Base-by-base conservation (phyloP, 192 early-diverging fungal species). In the Linderina pennispora region DNA sequence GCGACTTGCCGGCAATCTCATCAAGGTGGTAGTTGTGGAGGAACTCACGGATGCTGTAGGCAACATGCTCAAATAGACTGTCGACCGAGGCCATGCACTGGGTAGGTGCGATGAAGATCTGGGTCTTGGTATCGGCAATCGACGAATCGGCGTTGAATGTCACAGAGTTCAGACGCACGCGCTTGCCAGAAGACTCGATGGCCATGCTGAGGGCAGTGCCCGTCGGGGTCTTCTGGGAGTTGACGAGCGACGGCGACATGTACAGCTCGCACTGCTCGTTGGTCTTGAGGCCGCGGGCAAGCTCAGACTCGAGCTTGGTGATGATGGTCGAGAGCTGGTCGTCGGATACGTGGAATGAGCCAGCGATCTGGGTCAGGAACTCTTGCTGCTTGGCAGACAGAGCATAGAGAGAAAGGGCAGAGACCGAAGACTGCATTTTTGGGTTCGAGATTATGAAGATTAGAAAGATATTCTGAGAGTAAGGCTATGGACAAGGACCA, bases 101-200 rank as follows among this genome's bases (percentile, higher is more conserved):
- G 45, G 68, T 76, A 9, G 72, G 69, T 8, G 80, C 56, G 26
- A 54, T 52, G 43, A 80, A 81, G 37, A 84, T 82, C 35, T 74
- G 79, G 24, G 56, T 58, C 31, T 86, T 80, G 20, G 77, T 75
- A 37, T 83, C 61, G 8, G 72, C 54, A 40, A 77, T 67, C 18
- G 72, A 49, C 28, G 82, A n/a, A n/a, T n/a, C 76, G 10, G 75
- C 53, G 19, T 71, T 70, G 40, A 94, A 77, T 4, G 51, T 68
- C 13, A 91, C 79, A 46, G 81, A 62, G 68, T 84, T 90, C 5
- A 98, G 86, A 25, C 94, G 86, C 62, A 95, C 79, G 56, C 94
- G 92, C 22, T 85, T 87, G n/a, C 94, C 58, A 1, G 58, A 28
- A n/a, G n/a, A n/a, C n/a, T n/a, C n/a, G n/a, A n/a, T n/a, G n/a